Evolutionary conservation across 495 filamentous ascomycete species (phyloP).

Genomic region (Sporormia fimetaria): DNA sequence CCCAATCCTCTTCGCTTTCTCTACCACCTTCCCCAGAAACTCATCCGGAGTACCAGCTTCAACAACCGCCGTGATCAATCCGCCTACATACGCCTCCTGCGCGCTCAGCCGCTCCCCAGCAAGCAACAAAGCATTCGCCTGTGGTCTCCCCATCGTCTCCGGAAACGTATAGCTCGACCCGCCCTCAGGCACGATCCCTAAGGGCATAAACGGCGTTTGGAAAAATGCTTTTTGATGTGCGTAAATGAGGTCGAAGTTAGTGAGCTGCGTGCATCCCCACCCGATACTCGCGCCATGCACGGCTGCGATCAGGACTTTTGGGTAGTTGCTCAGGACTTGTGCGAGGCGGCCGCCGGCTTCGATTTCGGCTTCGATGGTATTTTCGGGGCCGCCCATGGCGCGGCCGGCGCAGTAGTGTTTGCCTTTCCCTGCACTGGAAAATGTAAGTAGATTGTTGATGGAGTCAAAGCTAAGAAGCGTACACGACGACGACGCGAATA

Average conservation of each 20-base stretch:
- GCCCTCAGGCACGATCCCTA: conserved; percentile 20
- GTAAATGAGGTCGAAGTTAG: conserved; percentile 20
- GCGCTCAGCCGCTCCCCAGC: conserved; percentile 14
- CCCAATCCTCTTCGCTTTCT: conserved; percentile 17
- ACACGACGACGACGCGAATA: conserved; percentile 13
- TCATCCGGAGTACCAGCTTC: not conserved
- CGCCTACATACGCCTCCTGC: conserved; percentile 13
- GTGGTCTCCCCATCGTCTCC: conserved; percentile 9
- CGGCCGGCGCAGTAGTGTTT: conserved; percentile 17
- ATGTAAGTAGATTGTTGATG: not conserved
- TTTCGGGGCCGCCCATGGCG: conserved; percentile 8
- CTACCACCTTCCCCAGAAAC: conserved; percentile 8
- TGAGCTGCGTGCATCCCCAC: conserved; percentile 21
- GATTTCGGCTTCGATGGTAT: conserved; percentile 19
- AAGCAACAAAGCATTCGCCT: conserved; percentile 17
- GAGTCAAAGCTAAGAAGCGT: not conserved
- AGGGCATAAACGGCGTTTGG: conserved; percentile 20
- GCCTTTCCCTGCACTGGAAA: conserved; percentile 11
- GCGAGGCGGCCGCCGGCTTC: conserved; percentile 6
- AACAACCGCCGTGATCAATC: conserved; percentile 17
- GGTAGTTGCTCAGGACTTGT: conserved; percentile 9
- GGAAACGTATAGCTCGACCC: conserved; percentile 18
- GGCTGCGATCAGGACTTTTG: conserved; percentile 21
- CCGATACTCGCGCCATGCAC: conserved; percentile 21
- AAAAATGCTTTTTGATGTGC: conserved; percentile 17